Conservation (phyloP, 176 grass and related monocot genomes). For the Carex myosuroides region DNA sequence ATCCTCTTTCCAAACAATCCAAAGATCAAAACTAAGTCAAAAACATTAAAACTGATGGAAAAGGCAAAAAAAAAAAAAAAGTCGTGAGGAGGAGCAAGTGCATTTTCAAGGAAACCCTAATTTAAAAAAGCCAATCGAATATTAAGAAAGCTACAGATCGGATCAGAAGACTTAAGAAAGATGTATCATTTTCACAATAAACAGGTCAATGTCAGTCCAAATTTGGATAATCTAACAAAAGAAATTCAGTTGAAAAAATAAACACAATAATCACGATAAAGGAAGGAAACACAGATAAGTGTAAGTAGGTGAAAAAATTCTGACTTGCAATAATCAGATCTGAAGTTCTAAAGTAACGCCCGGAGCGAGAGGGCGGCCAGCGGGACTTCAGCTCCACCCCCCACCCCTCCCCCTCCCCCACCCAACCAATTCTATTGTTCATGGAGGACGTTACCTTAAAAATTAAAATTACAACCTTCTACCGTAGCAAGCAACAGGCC, state of each 20-base stretch:
- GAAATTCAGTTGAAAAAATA: background rate
- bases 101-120: slow-evolving; percentile 16
- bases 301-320: background rate
- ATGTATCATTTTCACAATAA: background rate
- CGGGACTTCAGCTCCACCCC: background rate
- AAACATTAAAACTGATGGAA: background rate
- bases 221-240: background rate
- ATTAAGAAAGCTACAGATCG: background rate
- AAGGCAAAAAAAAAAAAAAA: background rate
- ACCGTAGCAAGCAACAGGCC: background rate
- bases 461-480: background rate
- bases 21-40: background rate
- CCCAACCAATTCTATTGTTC: background rate
- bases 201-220: background rate
- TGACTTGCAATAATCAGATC: slow-evolving; percentile 4
- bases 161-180: background rate
- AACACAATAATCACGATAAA: background rate
- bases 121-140: background rate
- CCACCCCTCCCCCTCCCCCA: no score
- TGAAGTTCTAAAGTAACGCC: background rate
- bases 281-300: background rate
- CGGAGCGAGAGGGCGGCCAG: background rate
- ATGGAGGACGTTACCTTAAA: background rate
- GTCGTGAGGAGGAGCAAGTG: background rate
- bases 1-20: background rate